phyloP scores from a whole-genome alignment of 768 basidiomycete species.

The Cystobasidium onofrii region DNA sequence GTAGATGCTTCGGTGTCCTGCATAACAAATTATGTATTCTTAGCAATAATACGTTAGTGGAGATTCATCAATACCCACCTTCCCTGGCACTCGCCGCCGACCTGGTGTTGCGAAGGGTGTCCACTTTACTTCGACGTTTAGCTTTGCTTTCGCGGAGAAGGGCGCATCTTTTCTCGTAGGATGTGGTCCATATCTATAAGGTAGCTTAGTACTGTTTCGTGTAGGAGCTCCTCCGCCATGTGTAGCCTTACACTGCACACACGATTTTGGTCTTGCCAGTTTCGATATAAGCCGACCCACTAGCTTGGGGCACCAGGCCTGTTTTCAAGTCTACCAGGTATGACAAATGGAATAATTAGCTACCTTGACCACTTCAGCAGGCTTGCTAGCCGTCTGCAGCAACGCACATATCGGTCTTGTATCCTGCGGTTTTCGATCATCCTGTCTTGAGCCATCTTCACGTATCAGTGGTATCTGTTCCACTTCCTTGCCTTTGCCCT shows the following conservation, averaged over 20 bases:
- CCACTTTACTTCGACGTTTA: slow-evolving; percentile 95
- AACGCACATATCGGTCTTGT: slow-evolving; percentile 78
- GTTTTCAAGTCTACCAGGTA: slow-evolving; percentile 65
- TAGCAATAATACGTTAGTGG: too few relatives aligned
- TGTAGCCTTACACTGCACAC: slow-evolving; percentile 77
- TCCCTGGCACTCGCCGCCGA: slow-evolving; percentile 66
- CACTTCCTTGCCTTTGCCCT: slow-evolving; percentile 42
- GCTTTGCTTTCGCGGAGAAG: slow-evolving; percentile 59
- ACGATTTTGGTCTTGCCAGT: slow-evolving; percentile 84
- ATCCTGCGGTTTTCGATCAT: slow-evolving; percentile 55
- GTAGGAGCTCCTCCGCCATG: slow-evolving; percentile 44
- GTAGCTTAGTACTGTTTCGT: too few relatives aligned
- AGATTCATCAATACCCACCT: too few relatives aligned
- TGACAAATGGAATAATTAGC: slow-evolving; percentile 28
- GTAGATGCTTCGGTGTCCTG: slow-evolving; percentile 92
- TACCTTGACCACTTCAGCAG: neutral
- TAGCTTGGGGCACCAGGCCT: slow-evolving; percentile 83
- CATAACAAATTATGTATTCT: neutral
- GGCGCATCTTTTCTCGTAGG: slow-evolving; percentile 46
- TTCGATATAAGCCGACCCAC: slow-evolving; percentile 95
- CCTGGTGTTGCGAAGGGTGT: slow-evolving; percentile 78
- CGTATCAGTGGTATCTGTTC: slow-evolving; percentile 35
- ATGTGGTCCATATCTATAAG: slow-evolving; percentile 58
- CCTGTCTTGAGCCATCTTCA: slow-evolving; percentile 48
- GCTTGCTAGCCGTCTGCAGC: slow-evolving; percentile 23